A percentile compares a stretch with the other conserved stretches of the same genome.
Conservation (phyloP, 1,284 basidiomycete species). For the Cutaneotrichosporon cavernicola region DNA sequence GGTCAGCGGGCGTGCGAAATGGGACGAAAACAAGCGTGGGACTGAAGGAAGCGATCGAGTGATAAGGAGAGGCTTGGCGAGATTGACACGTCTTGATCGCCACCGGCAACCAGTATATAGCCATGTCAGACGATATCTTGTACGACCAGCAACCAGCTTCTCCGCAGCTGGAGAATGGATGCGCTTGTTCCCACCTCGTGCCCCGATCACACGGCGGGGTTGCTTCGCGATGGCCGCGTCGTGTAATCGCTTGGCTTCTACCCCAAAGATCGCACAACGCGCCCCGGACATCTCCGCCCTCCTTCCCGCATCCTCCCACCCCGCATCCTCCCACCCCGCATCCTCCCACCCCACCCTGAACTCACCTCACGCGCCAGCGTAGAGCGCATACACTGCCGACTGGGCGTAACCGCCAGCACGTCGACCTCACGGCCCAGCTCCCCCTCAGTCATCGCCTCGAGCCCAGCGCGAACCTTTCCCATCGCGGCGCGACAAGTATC, state of each 20-base stretch:
- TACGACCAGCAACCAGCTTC: no score
- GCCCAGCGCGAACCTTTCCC: constrained; percentile 29
- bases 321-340: background rate
- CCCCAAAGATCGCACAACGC: no score
- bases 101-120: no score
- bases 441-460: constrained; percentile 25
- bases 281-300: background rate
- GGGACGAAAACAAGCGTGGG: background rate
- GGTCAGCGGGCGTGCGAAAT: constrained; percentile 1
- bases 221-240: no score
- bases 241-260: no score
- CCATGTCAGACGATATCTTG: no score
- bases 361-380: constrained; percentile 47
- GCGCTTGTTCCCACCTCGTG: no score
- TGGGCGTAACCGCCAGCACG: constrained; percentile 44
- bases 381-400: constrained; percentile 39
- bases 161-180: no score
- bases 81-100: no score
- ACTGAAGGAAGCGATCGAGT: background rate
- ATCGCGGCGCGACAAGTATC: constrained; percentile 32
- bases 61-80: no score
- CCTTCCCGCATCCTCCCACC: no score
- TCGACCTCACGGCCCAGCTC: constrained; percentile 34
- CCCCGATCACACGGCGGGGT: no score
- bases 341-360: background rate